Evolutionary conservation across 2,329 filamentous ascomycete species (phyloP), one percentile per base, ranked within the genome.

Genomic region (Penicillium janthinellum): DNA sequence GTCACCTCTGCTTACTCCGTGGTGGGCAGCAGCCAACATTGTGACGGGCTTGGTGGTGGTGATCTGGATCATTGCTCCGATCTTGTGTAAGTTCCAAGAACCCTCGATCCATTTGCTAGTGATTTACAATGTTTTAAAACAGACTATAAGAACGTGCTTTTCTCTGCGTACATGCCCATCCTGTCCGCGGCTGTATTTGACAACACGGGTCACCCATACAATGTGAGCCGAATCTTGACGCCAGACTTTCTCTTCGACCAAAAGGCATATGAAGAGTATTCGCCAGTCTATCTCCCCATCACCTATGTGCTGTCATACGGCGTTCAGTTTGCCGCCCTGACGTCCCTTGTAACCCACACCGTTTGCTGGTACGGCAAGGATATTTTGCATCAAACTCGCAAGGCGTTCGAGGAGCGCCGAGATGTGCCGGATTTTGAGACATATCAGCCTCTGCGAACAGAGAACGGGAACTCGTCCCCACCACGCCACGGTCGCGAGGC

Each of bases 291-390:
- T 65, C 78, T 96, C 8, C 91, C 92, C 1, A 92, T 95, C 61
- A 95, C 92, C 0, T 96, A 95, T 71, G 90, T 93, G 20, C 82
- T 96, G 42, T 93, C 90, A 70, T 96, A 96, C 67, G 91, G 89
- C 2, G 84, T 96, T 25, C 91, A 95, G 69, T 96, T 96, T 72
- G 92, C 92, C 12, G 90, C 89, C 1, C 80, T 96, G 20, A 88
- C 91, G 25, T 89, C 91, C 1, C 80, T 96, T 12, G 78, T 96
- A 17, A 91, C 90, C 1, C 91, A 96, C 71, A 96, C 91, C 0
- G 80, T 85, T 22, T 90, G 91, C 70, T 95, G 91, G 90, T 91
- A 96, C 69, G 91, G 92, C 14, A 86, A 84, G 65, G 91, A 95
- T 71, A 94, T 96, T 20, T 88, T 86, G 86, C 85, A 81, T 42